Base-by-base conservation (phyloP, 306 rosid genomes). In the Vicia sativa region DNA sequence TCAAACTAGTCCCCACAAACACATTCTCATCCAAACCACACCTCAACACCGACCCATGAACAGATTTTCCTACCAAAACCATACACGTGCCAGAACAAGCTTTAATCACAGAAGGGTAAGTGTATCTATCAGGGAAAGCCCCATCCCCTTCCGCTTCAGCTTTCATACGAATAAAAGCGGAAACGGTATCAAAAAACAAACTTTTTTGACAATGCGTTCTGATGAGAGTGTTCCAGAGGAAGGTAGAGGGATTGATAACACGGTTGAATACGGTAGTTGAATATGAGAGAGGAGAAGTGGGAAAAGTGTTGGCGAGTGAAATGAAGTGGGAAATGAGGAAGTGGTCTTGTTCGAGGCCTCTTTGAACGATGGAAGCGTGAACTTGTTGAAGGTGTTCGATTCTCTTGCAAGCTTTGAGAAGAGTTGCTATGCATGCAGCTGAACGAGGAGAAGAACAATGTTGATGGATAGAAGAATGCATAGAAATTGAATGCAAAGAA, bases 281-380 rank as follows among this genome's bases (percentile, higher is more conserved):
- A 28, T 80, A 83, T 0, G 48, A 15, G 46, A 70, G 59, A 15
- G 69, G 3, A 18, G 68, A 62, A 12, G 35, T 7, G 11, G 74
- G 29, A 35, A 70, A 25, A 5, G 79, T 41, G 43, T 52, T 65
- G 21, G 76, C 35, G 55, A 62, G 73, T 25, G 68, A 49, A 58
- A 88, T 58, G 80, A 91, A 81, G 23, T 48, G 81, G 52, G 82
- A 64, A n/a, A 86, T 31, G 41, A 91, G 79, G 54, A 45, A 77
- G 8, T 72, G 87, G 48, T 91, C 89, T 83, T 91, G 91, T 52
- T 88, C 93, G 12, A 91, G 83, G 12, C 97, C 96, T 50, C 78
- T 63, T 46, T 53, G 78, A 49, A 91, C 58, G 68, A 91, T 75
- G 45, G 49, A 93, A 7, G 84, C 87, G 41, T 91, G 97, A 59